These are phyloP conservation scores for Lagenidium giganteum DNA, from an alignment of 352 stramenopile genomes.

Conservation along the genomic window DNA sequence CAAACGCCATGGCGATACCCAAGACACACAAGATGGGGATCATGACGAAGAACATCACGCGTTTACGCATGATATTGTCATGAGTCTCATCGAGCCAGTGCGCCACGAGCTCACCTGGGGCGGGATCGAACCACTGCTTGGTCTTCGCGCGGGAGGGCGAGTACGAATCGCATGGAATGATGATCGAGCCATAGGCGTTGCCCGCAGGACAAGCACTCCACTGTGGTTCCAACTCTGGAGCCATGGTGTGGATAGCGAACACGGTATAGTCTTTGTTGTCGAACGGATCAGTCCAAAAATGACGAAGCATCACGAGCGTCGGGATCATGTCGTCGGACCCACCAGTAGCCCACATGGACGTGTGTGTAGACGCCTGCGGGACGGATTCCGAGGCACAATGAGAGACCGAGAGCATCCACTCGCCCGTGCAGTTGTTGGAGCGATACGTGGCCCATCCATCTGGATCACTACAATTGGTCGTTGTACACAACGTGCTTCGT, in stretches of 20 bases:
- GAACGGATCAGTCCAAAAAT: conserved; percentile 2
- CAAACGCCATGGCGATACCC: no score
- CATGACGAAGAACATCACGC: background rate
- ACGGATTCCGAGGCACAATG: conserved; percentile 5
- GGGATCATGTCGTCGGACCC: conserved; percentile 3
- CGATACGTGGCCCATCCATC: conserved; percentile 3
- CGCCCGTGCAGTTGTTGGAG: conserved; percentile 7
- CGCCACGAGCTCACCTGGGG: conserved; percentile 1
- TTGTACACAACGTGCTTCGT: background rate
- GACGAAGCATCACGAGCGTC: background rate
- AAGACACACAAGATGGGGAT: background rate
- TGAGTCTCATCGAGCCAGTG: conserved; percentile 7
- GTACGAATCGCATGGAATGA: conserved; percentile 3
- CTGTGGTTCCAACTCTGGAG: background rate
- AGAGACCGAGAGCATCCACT: conserved; percentile 2
- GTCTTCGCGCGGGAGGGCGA: background rate
- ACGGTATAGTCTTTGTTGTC: background rate
- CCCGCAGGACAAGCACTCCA: background rate
- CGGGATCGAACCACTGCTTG: background rate
- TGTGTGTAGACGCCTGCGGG: background rate
- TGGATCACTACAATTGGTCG: conserved; percentile 6
- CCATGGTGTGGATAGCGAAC: conserved; percentile 8
- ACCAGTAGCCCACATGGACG: conserved; percentile 10
- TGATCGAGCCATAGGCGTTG: background rate
- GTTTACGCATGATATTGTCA: background rate